Percentiles rank a stretch among this genome's conserved stretches.
These are phyloP conservation scores for Cyberlindnera galapagoensis DNA, from an alignment of 805 yeast genomes.

Conservation along the genomic window DNA sequence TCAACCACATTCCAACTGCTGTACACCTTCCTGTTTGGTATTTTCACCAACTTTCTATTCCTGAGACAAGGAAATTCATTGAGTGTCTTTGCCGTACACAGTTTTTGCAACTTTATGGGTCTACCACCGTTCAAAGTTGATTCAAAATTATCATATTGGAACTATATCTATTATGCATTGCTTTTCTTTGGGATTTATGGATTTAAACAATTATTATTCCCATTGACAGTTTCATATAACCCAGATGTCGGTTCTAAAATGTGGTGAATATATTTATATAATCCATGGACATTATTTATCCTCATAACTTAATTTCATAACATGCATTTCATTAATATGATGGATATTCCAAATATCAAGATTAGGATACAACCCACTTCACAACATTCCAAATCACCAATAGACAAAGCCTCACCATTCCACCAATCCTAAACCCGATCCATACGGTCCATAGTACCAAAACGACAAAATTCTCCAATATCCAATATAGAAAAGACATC, in stretches of 20 bases:
- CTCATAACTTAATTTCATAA: too few relatives aligned
- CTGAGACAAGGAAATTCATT: conserved; percentile 47
- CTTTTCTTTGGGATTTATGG: conserved; percentile 36
- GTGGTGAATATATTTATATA: too few relatives aligned
- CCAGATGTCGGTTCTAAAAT: too few relatives aligned
- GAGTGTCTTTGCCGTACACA: conserved; percentile 53
- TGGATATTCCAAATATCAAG: too few relatives aligned
- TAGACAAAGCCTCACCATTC: conserved; percentile 23
- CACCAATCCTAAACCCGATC: conserved; percentile 45
- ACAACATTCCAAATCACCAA: conserved; percentile 10
- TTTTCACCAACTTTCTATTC: conserved; percentile 51
- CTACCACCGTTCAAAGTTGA: conserved; percentile 40
- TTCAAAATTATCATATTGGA: conserved; percentile 22
- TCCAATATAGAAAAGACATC: conserved; percentile 34
- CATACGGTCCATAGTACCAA: conserved; percentile 46
- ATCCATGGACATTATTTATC: too few relatives aligned
- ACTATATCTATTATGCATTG: conserved; percentile 31
- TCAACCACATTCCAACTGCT: conserved; percentile 44
- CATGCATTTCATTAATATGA: conserved; percentile 8
- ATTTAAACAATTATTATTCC: conserved; percentile 28
- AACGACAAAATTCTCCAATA: conserved; percentile 48
- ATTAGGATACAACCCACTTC: conserved; percentile 12
- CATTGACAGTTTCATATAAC: too few relatives aligned
- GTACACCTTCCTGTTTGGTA: conserved; percentile 70
- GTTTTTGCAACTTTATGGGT: conserved; percentile 65